A percentile compares a stretch with the other conserved stretches of the same genome.
phyloP scores from a whole-genome alignment of 306 rosid species.

The Pterocarpus macrocarpus region DNA sequence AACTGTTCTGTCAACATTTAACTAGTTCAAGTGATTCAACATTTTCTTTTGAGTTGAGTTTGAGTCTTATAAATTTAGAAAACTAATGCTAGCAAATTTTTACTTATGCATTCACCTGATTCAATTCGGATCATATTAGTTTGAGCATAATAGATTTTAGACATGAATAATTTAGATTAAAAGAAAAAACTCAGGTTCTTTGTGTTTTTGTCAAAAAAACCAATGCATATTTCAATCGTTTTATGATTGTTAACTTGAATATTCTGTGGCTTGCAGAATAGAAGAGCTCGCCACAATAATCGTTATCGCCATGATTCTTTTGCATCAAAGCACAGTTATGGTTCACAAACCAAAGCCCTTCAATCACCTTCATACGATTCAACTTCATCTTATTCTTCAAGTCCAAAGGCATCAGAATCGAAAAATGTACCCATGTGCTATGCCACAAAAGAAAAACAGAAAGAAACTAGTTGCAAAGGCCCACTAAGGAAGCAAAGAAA shows the following conservation, averaged over 20 bases:
- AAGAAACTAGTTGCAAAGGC: background rate
- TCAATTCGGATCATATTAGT: no score
- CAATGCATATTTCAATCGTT: background rate
- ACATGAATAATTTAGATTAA: no score
- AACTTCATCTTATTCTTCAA: constrained; percentile 38
- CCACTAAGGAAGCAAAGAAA: constrained; percentile 49
- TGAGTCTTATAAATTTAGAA: no score
- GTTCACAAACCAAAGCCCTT: constrained; percentile 23
- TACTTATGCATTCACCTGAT: no score
- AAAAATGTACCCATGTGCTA: constrained; percentile 28
- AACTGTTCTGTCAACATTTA: background rate
- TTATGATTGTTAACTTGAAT: background rate
- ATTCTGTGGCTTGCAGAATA: constrained; percentile 54
- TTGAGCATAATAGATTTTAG: no score
- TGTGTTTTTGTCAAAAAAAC: no score
- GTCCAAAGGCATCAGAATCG: constrained; percentile 23
- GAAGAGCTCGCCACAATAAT: constrained; percentile 49
- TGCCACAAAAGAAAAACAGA: constrained; percentile 31
- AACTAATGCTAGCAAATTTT: no score
- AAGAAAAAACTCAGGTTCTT: no score
- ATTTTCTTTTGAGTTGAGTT: no score
- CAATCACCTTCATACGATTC: background rate
- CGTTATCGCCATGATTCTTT: constrained; percentile 40
- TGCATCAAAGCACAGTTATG: constrained; percentile 46
- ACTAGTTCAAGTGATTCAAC: no score